phyloP scores from a whole-genome alignment of 75 land plant species.

The Chamaecyparis obtusa region DNA sequence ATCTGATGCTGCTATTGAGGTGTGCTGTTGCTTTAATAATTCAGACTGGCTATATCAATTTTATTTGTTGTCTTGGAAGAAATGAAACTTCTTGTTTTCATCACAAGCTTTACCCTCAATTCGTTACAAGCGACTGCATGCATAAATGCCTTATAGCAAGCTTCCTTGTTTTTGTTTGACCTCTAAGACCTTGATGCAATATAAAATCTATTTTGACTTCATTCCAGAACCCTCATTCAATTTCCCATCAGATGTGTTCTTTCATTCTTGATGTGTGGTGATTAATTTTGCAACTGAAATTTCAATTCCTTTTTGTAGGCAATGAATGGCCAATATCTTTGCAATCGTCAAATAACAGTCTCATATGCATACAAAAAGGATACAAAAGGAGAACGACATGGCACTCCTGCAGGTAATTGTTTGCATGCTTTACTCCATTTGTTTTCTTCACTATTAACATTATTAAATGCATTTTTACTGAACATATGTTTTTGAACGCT shows the following conservation, averaged over 20 bases:
- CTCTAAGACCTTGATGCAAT: not conserved
- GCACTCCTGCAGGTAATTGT: conserved; percentile 85
- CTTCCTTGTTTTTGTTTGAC: not conserved
- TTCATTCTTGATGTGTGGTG: not conserved
- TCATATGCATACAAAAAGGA: conserved; percentile 99
- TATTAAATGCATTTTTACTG: not conserved
- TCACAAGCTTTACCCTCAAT: not conserved
- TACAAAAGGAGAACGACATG: conserved; percentile 98
- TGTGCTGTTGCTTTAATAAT: conserved; percentile 18
- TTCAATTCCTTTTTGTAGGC: conserved; percentile 47
- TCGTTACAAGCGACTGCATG: not conserved
- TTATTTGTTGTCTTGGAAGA: not conserved
- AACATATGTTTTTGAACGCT: not conserved
- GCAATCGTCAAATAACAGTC: conserved; percentile 91
- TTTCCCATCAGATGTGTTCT: not conserved
- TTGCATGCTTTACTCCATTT: not conserved
- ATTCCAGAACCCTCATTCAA: not conserved
- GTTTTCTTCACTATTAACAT: not conserved
- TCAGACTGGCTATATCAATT: not conserved
- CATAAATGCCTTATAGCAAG: not conserved
- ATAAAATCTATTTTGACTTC: not conserved
- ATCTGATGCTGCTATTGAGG: conserved; percentile 99
- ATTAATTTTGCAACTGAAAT: not conserved
- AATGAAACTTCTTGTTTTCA: not conserved
- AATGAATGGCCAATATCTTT: conserved; percentile 96